These are phyloP conservation scores for Alternaria tenuissima DNA, from an alignment of 2,329 filamentous ascomycete species.

Conservation along the genomic window DNA sequence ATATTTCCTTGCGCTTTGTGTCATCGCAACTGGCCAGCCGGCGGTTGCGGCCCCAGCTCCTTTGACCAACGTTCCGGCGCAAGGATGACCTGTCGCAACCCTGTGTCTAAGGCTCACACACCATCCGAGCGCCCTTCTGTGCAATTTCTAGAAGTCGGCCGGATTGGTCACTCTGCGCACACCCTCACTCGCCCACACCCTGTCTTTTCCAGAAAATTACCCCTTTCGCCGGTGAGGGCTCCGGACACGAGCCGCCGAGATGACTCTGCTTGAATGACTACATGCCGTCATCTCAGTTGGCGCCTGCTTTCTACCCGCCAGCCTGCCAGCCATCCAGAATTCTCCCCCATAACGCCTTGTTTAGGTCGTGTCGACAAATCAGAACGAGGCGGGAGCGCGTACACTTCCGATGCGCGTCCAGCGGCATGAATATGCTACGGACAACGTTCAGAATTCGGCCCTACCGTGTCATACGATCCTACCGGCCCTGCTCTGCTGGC, in stretches of 20 bases:
- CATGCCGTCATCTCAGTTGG: conserved; percentile 23
- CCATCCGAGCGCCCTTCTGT: conserved; percentile 44
- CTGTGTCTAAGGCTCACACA: conserved; percentile 33
- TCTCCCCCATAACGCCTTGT: conserved; percentile 5
- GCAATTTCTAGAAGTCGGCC: conserved; percentile 49
- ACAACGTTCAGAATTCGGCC: conserved; percentile 23
- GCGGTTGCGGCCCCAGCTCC: conserved; percentile 42
- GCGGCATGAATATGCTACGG: conserved; percentile 23
- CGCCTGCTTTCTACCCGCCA: conserved; percentile 21
- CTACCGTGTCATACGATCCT: conserved; percentile 15
- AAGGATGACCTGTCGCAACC: conserved; percentile 41
- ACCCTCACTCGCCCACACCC: conserved; percentile 39
- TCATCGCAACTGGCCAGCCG: conserved; percentile 37
- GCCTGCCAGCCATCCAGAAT: conserved; percentile 12
- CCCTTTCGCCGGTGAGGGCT: conserved; percentile 39
- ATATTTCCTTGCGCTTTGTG: conserved; percentile 36
- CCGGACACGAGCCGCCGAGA: conserved; percentile 27
- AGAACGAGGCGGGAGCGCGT: conserved; percentile 26
- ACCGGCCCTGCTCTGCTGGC: conserved; percentile 15
- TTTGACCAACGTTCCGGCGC: conserved; percentile 38
- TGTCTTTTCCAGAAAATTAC: conserved; percentile 51
- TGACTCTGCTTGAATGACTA: conserved; percentile 22
- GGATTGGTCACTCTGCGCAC: conserved; percentile 31
- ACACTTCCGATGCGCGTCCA: conserved; percentile 27
- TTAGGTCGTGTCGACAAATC: neutral